Evolutionary conservation across 164 flowering plant genomes (phyloP).

Genomic region (Kalanchoe fedtschenkoi): DNA sequence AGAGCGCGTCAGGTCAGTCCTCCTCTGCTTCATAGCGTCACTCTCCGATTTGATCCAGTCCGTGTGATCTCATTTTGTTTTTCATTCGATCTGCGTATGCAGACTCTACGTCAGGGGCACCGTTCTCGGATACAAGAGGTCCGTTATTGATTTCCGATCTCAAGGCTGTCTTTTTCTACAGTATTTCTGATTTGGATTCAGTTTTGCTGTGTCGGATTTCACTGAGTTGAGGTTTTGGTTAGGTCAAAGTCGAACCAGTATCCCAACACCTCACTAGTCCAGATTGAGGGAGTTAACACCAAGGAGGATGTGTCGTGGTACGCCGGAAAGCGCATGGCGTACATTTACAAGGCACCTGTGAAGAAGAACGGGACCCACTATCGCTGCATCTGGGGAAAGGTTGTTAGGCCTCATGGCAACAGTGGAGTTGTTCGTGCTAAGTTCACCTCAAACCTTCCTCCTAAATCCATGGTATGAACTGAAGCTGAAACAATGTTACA

Average conservation of each 20-base stretch:
- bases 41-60: neutral
- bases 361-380: conserved; percentile 49
- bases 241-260: conserved; percentile 66
- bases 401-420: conserved; percentile 56
- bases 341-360: conserved; percentile 52
- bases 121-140: conserved; percentile 57
- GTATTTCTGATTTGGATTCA: neutral
- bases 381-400: conserved; percentile 65
- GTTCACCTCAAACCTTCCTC: conserved; percentile 53
- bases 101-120: conserved; percentile 53
- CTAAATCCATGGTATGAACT: conserved; percentile 44
- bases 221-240: neutral
- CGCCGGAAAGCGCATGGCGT: conserved; percentile 47
- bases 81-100: neutral
- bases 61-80: neutral
- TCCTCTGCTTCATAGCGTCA: neutral
- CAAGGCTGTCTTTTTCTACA: too few species aligned
- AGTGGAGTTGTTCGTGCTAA: conserved; percentile 62
- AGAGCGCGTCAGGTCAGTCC: conserved; percentile 39
- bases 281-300: conserved; percentile 59
- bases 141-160: neutral
- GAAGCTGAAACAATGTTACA: too few species aligned
- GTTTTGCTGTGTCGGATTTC: neutral
- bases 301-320: conserved; percentile 57
- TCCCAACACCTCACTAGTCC: conserved; percentile 48